Base-by-base conservation (phyloP, 257 asterid species). In the Verbena officinalis region DNA sequence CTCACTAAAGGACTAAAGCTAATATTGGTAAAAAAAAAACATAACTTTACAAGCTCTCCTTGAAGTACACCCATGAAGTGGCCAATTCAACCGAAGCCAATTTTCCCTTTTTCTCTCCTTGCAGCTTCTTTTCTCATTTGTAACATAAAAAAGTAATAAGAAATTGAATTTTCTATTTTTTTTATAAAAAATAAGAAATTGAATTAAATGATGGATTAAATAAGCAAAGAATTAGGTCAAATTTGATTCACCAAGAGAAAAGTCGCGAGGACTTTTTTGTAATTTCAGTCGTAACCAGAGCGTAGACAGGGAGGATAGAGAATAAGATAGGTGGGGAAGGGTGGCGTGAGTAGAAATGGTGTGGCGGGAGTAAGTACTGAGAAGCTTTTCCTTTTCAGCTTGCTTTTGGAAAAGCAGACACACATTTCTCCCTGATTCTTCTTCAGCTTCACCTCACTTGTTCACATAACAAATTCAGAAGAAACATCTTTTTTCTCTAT, bases 381-480 rank as follows among this genome's bases (percentile, higher is more conserved):
- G 86, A 65, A 79, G 81, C 87, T 84, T 90, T 85, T 70, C 74
- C 75, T 80, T 76, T 80, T 60, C 68, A 70, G 77, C 71, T 69
- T 78, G 86, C 95, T 84, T 90, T 91, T 67, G 50, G 27, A 59
- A 90, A 85, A 87, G 91, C 81, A 59, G 74, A 71, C 85, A 73
- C 34, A 30, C 72, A 66, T 53, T 54, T 69, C 75, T 69, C 71
- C 43, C 54, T 65, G 65, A 49, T 75, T 77, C 80, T 76, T 70
- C 79, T 66, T 58, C 75, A 58, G 14, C 66, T 67, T 27, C 22
- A 15, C 76, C 17, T 75, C 69, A 65, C 69, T 64, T 50, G 74
- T 61, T 65, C 46, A 66, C 68, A 66, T 66, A 70, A 65, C 54
- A 69, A 42, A 31, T 70, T 57, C 45, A 65, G 22, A 38, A 62